Evolutionary conservation across 108 stramenopile species (phyloP).

Genomic region (Nitzschia putrida): DNA sequence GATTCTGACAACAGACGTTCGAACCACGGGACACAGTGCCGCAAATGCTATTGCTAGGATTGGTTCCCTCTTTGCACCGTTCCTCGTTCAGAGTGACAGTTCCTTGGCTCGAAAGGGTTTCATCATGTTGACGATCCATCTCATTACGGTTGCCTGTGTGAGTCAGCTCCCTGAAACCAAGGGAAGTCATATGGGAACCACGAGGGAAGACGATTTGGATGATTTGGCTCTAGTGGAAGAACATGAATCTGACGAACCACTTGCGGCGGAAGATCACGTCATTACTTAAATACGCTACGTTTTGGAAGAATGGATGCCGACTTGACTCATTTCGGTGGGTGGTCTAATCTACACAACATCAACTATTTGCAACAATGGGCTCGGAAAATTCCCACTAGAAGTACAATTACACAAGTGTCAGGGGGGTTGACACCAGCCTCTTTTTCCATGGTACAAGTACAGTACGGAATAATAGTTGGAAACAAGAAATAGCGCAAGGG

Average conservation of each 20-base stretch:
- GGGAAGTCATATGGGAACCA: constrained; percentile 46
- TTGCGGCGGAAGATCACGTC: not conserved
- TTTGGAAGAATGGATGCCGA: too few species aligned
- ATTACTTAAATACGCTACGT: not conserved
- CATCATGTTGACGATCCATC: constrained; percentile 54
- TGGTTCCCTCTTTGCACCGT: constrained; percentile 67
- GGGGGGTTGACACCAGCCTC: too few species aligned
- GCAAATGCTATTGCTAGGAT: constrained; percentile 79
- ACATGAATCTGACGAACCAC: constrained; percentile 4
- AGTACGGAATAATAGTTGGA: not conserved
- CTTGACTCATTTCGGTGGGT: too few species aligned
- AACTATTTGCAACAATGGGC: too few species aligned
- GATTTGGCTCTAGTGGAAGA: constrained; percentile 10
- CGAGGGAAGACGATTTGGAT: not conserved
- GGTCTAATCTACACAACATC: too few species aligned
- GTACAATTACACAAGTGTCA: too few species aligned
- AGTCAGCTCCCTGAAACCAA: constrained; percentile 64
- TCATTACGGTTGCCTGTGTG: constrained; percentile 39
- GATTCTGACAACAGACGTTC: constrained; percentile 75
- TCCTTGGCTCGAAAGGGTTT: constrained; percentile 44
- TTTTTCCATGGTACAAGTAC: not conserved
- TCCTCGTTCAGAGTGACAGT: constrained; percentile 49
- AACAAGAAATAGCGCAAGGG: too few species aligned
- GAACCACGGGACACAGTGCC: constrained; percentile 65
- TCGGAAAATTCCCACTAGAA: too few species aligned